phyloP scores from a whole-genome alignment of 192 early-diverging fungal species.

The Neocallimastix lanati region DNA sequence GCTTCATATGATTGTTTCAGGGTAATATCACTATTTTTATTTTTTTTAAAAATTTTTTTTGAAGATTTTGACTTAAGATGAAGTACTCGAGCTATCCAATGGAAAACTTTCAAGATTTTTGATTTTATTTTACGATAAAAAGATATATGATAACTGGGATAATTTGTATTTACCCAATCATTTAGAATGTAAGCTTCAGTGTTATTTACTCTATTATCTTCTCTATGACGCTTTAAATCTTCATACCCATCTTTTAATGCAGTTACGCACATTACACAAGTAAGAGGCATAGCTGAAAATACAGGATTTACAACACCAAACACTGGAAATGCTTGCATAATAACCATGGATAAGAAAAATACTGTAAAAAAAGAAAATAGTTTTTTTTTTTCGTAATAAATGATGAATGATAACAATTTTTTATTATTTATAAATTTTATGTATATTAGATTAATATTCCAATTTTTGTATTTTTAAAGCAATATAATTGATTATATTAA shows the following conservation, averaged over 20 bases:
- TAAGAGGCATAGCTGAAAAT: slow-evolving; percentile 63
- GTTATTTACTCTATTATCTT: slow-evolving; percentile 69
- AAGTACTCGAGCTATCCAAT: background rate
- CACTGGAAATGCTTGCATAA: too few species aligned
- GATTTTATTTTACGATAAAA: background rate
- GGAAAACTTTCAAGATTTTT: background rate
- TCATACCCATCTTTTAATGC: too few species aligned
- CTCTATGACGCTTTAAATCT: slow-evolving; percentile 68
- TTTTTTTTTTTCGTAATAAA: too few species aligned
- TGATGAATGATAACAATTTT: too few species aligned
- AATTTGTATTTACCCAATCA: slow-evolving; percentile 44
- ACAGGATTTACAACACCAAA: too few species aligned
- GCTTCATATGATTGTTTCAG: background rate
- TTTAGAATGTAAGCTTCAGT: slow-evolving; percentile 33
- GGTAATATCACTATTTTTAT: background rate
- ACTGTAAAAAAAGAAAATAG: too few species aligned
- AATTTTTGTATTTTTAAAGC: too few species aligned
- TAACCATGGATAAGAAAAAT: slow-evolving; percentile 70
- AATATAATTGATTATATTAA: too few species aligned
- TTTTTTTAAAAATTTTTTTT: background rate
- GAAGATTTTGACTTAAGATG: too few species aligned
- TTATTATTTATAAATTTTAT: too few species aligned
- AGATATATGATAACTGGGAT: slow-evolving; percentile 6
- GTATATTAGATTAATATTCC: too few species aligned
- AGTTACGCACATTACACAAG: slow-evolving; percentile 53